Evolutionary conservation across 345 rosid species (phyloP).

Genomic region (Rhodamnia argentea): DNA sequence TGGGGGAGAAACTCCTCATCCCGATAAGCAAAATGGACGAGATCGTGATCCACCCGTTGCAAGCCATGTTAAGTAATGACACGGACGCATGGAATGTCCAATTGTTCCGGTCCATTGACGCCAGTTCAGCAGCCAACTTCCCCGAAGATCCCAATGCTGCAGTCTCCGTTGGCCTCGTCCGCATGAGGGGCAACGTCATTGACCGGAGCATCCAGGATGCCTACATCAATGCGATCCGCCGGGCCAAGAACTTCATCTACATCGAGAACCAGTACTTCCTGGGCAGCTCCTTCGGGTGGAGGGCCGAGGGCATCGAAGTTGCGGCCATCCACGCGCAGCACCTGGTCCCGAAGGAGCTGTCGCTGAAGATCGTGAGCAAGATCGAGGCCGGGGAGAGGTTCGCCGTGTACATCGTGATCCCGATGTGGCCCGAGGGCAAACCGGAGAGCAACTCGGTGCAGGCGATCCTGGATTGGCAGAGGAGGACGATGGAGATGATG

Average conservation of each 20-base stretch:
- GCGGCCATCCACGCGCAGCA: conserved; percentile 54
- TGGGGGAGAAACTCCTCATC: conserved; percentile 13
- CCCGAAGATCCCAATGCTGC: conserved; percentile 28
- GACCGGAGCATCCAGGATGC: conserved; percentile 85
- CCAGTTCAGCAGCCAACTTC: conserved; percentile 25
- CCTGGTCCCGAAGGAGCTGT: conserved; percentile 70
- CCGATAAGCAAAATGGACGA: conserved; percentile 3
- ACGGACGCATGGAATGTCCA: conserved; percentile 55
- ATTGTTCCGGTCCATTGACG: conserved; percentile 61
- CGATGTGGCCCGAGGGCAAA: conserved; percentile 84
- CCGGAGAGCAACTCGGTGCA: conserved; percentile 62
- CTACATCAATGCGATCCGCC: conserved; percentile 61
- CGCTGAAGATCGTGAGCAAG: conserved; percentile 65
- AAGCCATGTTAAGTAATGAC: conserved; percentile 3
- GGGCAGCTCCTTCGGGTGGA: conserved; percentile 80
- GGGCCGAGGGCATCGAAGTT: conserved; percentile 18
- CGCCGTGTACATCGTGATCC: conserved; percentile 62
- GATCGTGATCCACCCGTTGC: conserved; percentile 15
- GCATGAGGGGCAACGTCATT: conserved; percentile 43
- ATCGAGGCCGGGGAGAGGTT: conserved; percentile 72
- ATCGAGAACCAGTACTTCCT: conserved; percentile 83
- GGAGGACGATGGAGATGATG: conserved; percentile 91
- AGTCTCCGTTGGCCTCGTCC: conserved; percentile 31
- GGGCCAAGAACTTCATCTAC: conserved; percentile 73
- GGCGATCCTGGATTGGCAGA: conserved; percentile 86